Percentiles rank a stretch among this genome's conserved stretches.
These are phyloP conservation scores for Fusarium concolor DNA, from an alignment of 2,329 filamentous ascomycete species.

Conservation along the genomic window DNA sequence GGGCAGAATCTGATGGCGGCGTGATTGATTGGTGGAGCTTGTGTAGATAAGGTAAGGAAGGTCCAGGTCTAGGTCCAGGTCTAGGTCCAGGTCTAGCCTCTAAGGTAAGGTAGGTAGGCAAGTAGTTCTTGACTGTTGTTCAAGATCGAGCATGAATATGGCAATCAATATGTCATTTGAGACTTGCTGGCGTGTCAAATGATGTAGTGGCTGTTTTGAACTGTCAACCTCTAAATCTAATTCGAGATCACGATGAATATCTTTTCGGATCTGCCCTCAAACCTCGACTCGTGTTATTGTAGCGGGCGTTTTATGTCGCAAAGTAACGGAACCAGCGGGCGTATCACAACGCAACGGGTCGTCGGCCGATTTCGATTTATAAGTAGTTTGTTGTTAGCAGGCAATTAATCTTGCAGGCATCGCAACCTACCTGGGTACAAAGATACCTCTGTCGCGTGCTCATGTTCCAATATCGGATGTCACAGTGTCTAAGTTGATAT, in stretches of 20 bases:
- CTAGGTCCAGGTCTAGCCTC: not conserved
- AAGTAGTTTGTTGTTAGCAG: not conserved
- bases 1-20: conserved; percentile 30
- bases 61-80: not conserved
- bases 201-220: conserved; percentile 1
- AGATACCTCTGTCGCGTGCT: conserved; percentile 30
- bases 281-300: not conserved
- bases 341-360: conserved; percentile 20
- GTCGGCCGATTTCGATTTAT: conserved; percentile 24
- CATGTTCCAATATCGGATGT: conserved; percentile 22
- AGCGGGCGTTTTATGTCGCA: conserved; percentile 37
- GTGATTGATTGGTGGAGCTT: conserved; percentile 40
- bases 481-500: not conserved
- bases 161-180: not conserved
- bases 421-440: not conserved
- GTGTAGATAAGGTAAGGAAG: conserved; percentile 32
- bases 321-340: conserved; percentile 32
- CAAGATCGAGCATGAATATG: conserved; percentile 11
- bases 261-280: not conserved
- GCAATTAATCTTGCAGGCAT: conserved; percentile 15
- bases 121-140: not conserved
- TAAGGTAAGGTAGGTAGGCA: not conserved
- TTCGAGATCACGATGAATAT: conserved; percentile 6
- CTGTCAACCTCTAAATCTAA: not conserved
- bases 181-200: not conserved